Evolutionary conservation across 2,329 filamentous ascomycete species (phyloP), one percentile per base, ranked within the genome.

Genomic region (Grosmannia serpens): DNA sequence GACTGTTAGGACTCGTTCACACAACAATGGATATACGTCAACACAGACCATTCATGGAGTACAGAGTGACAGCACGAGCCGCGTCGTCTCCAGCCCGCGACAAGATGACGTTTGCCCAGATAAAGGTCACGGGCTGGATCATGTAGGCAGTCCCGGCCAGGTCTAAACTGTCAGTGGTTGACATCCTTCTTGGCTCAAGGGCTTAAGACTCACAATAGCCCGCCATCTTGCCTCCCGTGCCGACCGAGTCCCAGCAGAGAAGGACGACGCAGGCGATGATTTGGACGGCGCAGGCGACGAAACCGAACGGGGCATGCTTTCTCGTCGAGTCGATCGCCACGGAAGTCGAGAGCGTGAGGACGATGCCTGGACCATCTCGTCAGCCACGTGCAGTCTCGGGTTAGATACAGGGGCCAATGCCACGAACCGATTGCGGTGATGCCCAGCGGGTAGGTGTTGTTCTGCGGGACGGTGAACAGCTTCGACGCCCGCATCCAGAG

Each of bases 371-470:
- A 13, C 33, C 33, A 35, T 35, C 7, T 22, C 15, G 51, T 53
- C 31, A 53, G 51, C 11, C 24, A 20, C 10, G 33, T 13, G 15
- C 10, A 35, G 15, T 35, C 33, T n/a, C n/a, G 5, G 47, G 22
- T 26, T 9, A 2, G 13, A 24, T 11, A 24, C 22, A 50, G n/a
- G 24, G 47, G 24, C 22, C 4, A 22, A 22, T 3, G 24, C 22
- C n/a, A 54, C 52, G 46, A 64, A 44, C 79, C 81, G 0, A 78
- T 74, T 0, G 79, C 80, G 0, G 80, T 75, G 0, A 83, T 75
- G 1, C 78, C 80, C 0, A 80, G 77, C 0, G 80, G 79, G 50
- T 82, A 82, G 61, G 79, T 77, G 63, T 82, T 83, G 9, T 77
- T 72, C 61, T 82, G 76, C 0, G 72, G 56, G 0, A 79, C 69